These are phyloP conservation scores for Chaetomidium leptoderma DNA, from an alignment of 495 filamentous ascomycete genomes.

Conservation along the genomic window DNA sequence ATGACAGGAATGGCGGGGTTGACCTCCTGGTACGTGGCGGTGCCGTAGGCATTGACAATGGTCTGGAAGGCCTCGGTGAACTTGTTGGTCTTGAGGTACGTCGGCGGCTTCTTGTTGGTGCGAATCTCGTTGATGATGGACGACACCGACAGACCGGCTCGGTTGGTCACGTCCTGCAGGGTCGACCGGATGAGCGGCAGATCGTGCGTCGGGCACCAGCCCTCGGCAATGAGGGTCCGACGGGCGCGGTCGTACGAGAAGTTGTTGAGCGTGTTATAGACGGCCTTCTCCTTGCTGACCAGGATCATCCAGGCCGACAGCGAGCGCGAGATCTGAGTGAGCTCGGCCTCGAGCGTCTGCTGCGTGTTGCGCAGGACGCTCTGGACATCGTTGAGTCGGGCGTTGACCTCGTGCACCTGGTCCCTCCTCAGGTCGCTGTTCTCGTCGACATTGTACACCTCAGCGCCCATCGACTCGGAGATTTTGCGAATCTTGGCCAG, in stretches of 20 bases:
- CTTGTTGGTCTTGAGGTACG: slow-evolving; percentile 93
- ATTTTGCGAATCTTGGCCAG: slow-evolving; percentile 98
- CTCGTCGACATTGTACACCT: slow-evolving; percentile 94
- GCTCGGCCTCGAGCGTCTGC: slow-evolving; percentile 85
- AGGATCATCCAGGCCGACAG: slow-evolving; percentile 95
- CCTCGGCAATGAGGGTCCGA: slow-evolving; percentile 95
- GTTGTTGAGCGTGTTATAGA: slow-evolving; percentile 93
- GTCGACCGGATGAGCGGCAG: slow-evolving; percentile 91
- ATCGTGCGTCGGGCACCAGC: slow-evolving; percentile 91
- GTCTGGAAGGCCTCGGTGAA: slow-evolving; percentile 98
- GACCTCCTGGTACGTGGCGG: slow-evolving; percentile 92
- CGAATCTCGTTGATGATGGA: slow-evolving; percentile 96
- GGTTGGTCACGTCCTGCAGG: slow-evolving; percentile 92
- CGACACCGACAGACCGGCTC: slow-evolving; percentile 87
- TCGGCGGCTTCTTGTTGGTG: slow-evolving; percentile 94
- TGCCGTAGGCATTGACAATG: slow-evolving; percentile 97
- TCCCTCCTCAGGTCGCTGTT: slow-evolving; percentile 89
- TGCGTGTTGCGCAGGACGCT: slow-evolving; percentile 96
- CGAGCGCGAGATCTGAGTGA: slow-evolving; percentile 84
- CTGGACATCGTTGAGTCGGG: slow-evolving; percentile 78
- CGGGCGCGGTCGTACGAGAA: slow-evolving; percentile 95
- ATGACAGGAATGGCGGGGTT: slow-evolving; percentile 94
- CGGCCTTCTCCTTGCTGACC: slow-evolving; percentile 95
- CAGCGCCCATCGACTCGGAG: slow-evolving; percentile 91
- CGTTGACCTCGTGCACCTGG: slow-evolving; percentile 96